Evolutionary conservation across 306 rosid species (phyloP), one percentile per base, ranked within the genome.

Genomic region (Glycine latifolia): DNA sequence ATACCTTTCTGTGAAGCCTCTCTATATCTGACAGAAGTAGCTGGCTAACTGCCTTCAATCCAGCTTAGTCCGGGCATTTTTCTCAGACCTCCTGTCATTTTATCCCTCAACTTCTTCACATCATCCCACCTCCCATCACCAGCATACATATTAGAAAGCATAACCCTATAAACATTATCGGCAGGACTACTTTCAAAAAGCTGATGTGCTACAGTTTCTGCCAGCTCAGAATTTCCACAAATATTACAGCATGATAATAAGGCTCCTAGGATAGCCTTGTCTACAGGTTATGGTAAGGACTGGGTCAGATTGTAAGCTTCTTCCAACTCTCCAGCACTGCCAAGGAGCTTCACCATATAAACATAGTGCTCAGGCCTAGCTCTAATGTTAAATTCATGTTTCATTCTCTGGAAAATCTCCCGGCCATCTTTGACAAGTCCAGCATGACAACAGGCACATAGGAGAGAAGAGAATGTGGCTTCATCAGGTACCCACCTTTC

Each of bases 291-390:
- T 56, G 91, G 87, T 70, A 95, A 87, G 80, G 94, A 85, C 59
- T 20, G 87, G 33, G 76, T 61, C 73, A 95, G 88, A 75, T 83
- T 66, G 87, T 89, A 90, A 84, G 99, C 97, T 89, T 91, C 94
- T 81, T 90, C 97, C 76, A 90, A 83, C 79, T 79, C 83, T 47
- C 97, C 97, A 52, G 87, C 90, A 92, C 83, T 85, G 43, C 99
- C 99, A 44, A 95, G 89, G 86, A 91, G 98, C 84, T 90, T 95
- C 73, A 93, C 95, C 88, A 95, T 78, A 88, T 93, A 86, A 87
- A 95, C 97, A 85, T 86, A 87, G 83, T 95, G 99, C 63, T 93
- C 96, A 13, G 88, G 58, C 85, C 87, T 86, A 67, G 92, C 81
- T 70, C 85, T 83, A 71, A 90, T 83, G 82, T 68, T 37, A 85